phyloP scores from a whole-genome alignment of 305 asterid genomes.

The Plantago coronopus region DNA sequence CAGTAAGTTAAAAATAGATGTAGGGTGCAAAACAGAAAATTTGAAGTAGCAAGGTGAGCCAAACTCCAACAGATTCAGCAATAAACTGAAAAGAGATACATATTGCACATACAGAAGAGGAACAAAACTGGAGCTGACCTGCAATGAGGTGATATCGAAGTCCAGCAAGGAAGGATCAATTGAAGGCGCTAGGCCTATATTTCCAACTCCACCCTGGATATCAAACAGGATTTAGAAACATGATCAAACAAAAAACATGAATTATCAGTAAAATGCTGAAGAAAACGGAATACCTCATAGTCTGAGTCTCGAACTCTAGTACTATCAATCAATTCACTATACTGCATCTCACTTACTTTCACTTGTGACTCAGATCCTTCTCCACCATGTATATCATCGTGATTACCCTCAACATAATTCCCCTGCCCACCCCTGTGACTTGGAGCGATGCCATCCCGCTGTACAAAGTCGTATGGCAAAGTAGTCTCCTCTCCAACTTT shows the following conservation, averaged over 20 bases:
- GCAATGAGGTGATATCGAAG: conserved; percentile 59
- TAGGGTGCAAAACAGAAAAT: background rate
- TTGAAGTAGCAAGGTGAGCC: background rate
- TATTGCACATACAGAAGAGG: background rate
- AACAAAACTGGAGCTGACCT: conserved; percentile 37
- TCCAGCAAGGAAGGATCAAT: conserved; percentile 47
- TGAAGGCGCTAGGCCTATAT: conserved; percentile 44
- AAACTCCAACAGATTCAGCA: conserved; percentile 5
- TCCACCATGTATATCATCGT: conserved; percentile 30
- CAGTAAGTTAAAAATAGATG: background rate
- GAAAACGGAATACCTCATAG: conserved; percentile 44
- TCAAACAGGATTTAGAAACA: conserved; percentile 20
- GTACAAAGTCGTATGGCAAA: conserved; percentile 39
- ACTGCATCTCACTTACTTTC: conserved; percentile 41
- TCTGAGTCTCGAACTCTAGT: conserved; percentile 46
- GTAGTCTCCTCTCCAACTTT: conserved; percentile 52
- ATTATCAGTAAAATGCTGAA: conserved; percentile 3
- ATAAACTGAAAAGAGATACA: background rate
- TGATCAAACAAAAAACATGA: conserved; percentile 14
- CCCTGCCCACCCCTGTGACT: conserved; percentile 31
- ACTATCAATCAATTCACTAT: conserved; percentile 45
- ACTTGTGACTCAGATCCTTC: conserved; percentile 34
- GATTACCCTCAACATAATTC: conserved; percentile 36
- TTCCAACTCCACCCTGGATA: conserved; percentile 43
- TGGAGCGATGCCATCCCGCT: conserved; percentile 33